A percentile compares a stretch with the other conserved stretches of the same genome.
Evolutionary conservation across 1,284 basidiomycete genomes (phyloP).

Genomic region (Puccinia polysora): DNA sequence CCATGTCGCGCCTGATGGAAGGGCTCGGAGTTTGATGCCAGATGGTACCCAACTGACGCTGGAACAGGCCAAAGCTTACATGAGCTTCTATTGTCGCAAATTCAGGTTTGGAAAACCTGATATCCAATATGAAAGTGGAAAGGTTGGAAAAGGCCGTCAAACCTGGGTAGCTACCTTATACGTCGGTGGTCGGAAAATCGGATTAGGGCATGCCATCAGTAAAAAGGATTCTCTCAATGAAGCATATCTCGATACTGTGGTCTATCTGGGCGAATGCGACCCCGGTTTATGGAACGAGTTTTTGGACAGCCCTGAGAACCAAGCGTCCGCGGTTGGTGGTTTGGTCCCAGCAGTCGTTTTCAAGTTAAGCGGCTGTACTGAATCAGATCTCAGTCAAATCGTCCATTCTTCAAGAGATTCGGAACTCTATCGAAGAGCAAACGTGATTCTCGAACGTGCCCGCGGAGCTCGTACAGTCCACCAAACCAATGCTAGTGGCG

Average conservation of each 20-base stretch:
- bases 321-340: slow-evolving; percentile 56
- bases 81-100: slow-evolving; percentile 87
- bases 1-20: background rate
- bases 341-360: slow-evolving; percentile 70
- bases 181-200: slow-evolving; percentile 73
- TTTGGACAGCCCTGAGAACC: slow-evolving; percentile 48
- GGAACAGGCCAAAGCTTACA: slow-evolving; percentile 78
- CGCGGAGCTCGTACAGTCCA: slow-evolving; percentile 65
- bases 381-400: slow-evolving; percentile 69
- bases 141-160: slow-evolving; percentile 48
- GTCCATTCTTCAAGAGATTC: slow-evolving; percentile 65
- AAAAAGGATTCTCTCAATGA: slow-evolving; percentile 73
- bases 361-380: slow-evolving; percentile 64
- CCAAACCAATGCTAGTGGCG: slow-evolving; percentile 60
- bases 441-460: slow-evolving; percentile 48
- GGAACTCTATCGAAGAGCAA: slow-evolving; percentile 56
- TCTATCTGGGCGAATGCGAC: slow-evolving; percentile 80
- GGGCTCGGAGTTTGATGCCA: slow-evolving; percentile 56
- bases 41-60: slow-evolving; percentile 66
- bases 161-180: slow-evolving; percentile 77
- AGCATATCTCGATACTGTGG: slow-evolving; percentile 80
- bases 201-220: slow-evolving; percentile 64
- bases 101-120: slow-evolving; percentile 78
- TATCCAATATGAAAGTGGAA: slow-evolving; percentile 59
- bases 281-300: slow-evolving; percentile 72